Evolutionary conservation across 768 basidiomycete species (phyloP).

Genomic region (Trametes sanguinea): DNA sequence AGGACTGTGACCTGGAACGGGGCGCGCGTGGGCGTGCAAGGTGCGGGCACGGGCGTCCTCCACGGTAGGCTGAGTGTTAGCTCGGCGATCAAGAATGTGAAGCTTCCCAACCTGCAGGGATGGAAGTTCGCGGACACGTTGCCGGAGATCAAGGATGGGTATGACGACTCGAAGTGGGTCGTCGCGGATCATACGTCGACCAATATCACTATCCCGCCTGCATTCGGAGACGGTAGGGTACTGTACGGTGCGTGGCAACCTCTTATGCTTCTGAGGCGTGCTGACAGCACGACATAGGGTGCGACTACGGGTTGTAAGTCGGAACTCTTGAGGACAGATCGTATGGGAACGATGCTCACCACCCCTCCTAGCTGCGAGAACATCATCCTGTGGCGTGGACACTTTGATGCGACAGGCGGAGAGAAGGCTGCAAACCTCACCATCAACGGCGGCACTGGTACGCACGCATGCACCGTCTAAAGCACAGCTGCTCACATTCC

Average conservation of each 20-base stretch:
- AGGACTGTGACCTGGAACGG: constrained; percentile 75
- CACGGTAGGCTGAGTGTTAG: constrained; percentile 46
- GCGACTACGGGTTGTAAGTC: constrained; percentile 82
- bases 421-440: constrained; percentile 73
- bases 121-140: constrained; percentile 80
- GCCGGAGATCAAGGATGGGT: constrained; percentile 62
- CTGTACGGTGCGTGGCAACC: constrained; percentile 52
- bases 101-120: constrained; percentile 51
- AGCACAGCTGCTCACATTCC: neutral
- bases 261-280: neutral
- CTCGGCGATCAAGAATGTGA: constrained; percentile 34
- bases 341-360: neutral
- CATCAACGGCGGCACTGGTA: constrained; percentile 81
- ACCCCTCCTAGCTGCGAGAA: constrained; percentile 70
- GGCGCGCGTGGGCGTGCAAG: constrained; percentile 32
- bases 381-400: constrained; percentile 77
- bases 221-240: constrained; percentile 73
- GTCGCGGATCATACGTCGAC: constrained; percentile 70
- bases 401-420: constrained; percentile 63
- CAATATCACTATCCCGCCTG: constrained; percentile 67
- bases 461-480: neutral
- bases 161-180: constrained; percentile 66
- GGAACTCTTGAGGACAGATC: too few species aligned
- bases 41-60: constrained; percentile 48
- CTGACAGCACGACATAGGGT: constrained; percentile 39